These are phyloP conservation scores for Cryptococcus jaspeensis DNA, from an alignment of 1,284 basidiomycete genomes.

Conservation along the genomic window DNA sequence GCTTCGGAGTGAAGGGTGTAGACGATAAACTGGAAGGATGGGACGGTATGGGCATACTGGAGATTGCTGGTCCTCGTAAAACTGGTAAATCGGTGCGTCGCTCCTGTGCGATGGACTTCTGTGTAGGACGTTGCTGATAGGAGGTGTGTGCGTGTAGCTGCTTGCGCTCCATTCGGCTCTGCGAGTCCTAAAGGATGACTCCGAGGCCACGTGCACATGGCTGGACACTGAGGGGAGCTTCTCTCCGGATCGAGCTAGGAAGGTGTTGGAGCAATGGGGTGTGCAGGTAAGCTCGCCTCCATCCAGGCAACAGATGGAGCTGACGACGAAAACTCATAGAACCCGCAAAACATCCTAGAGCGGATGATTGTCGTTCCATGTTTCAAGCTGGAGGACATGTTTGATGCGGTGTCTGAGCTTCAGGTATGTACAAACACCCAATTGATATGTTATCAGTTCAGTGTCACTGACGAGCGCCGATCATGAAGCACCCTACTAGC, in stretches of 20 bases:
- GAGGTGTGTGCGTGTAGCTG: slow-evolving; percentile 23
- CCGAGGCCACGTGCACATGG: slow-evolving; percentile 36
- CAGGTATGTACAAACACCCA: not conserved
- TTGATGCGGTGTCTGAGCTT: slow-evolving; percentile 7
- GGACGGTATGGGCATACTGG: slow-evolving; percentile 37
- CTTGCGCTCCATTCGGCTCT: slow-evolving; percentile 43
- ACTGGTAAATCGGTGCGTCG: slow-evolving; percentile 45
- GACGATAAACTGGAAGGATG: slow-evolving; percentile 31
- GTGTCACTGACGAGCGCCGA: not conserved
- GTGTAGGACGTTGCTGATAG: not conserved
- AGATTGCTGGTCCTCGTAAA: slow-evolving; percentile 39
- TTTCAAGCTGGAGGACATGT: slow-evolving; percentile 33
- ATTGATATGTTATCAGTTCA: not conserved
- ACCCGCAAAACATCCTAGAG: slow-evolving; percentile 24
- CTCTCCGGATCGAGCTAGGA: slow-evolving; percentile 33
- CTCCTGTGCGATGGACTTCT: not conserved
- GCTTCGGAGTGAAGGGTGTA: slow-evolving; percentile 33
- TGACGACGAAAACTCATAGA: slow-evolving; percentile 8
- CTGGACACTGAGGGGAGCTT: slow-evolving; percentile 48
- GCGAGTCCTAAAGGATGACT: slow-evolving; percentile 23
- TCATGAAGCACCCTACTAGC: not conserved
- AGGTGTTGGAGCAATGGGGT: slow-evolving; percentile 26
- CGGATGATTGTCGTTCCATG: slow-evolving; percentile 34
- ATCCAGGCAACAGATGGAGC: not conserved
- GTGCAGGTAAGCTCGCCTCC: slow-evolving; percentile 28